phyloP scores from a whole-genome alignment of 2,329 filamentous ascomycete genomes.

The Cryphonectria japonica region DNA sequence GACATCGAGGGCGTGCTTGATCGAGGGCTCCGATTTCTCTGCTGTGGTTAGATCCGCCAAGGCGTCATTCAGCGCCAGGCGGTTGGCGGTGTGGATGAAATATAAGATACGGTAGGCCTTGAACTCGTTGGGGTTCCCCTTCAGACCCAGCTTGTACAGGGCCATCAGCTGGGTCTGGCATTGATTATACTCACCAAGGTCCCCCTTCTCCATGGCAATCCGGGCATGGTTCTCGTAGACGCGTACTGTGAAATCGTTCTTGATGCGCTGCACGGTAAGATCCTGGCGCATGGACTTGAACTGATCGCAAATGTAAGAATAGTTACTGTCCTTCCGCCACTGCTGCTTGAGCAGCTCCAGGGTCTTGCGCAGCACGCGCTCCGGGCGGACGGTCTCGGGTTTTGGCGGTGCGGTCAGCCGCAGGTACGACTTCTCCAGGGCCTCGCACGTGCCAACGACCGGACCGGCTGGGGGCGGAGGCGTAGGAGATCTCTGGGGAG shows the following conservation, averaged over 20 bases:
- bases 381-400: slow-evolving; percentile 84
- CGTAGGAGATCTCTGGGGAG: slow-evolving; percentile 55
- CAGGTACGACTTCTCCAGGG: slow-evolving; percentile 91
- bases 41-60: slow-evolving; percentile 97
- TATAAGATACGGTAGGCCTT: slow-evolving; percentile 99
- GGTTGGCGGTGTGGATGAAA: slow-evolving; percentile 98
- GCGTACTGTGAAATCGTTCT: slow-evolving; percentile 92
- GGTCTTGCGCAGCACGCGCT: slow-evolving; percentile 78
- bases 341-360: slow-evolving; percentile 90
- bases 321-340: slow-evolving; percentile 92
- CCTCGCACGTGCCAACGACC: slow-evolving; percentile 82
- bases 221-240: slow-evolving; percentile 98
- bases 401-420: slow-evolving; percentile 90
- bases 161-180: slow-evolving; percentile 97
- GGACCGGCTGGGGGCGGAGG: slow-evolving; percentile 67
- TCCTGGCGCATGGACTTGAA: slow-evolving; percentile 99
- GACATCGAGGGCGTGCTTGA: slow-evolving; percentile 90
- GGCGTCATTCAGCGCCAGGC: slow-evolving; percentile 95
- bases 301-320: slow-evolving; percentile 97
- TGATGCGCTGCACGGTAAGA: slow-evolving; percentile 95
- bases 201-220: slow-evolving; percentile 96
- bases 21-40: slow-evolving; percentile 84
- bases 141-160: slow-evolving; percentile 83
- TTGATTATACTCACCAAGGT: slow-evolving; percentile 99
- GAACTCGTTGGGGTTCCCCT: slow-evolving; percentile 92